These are phyloP conservation scores for Suillus subluteus DNA, from an alignment of 768 basidiomycete genomes.

Conservation along the genomic window DNA sequence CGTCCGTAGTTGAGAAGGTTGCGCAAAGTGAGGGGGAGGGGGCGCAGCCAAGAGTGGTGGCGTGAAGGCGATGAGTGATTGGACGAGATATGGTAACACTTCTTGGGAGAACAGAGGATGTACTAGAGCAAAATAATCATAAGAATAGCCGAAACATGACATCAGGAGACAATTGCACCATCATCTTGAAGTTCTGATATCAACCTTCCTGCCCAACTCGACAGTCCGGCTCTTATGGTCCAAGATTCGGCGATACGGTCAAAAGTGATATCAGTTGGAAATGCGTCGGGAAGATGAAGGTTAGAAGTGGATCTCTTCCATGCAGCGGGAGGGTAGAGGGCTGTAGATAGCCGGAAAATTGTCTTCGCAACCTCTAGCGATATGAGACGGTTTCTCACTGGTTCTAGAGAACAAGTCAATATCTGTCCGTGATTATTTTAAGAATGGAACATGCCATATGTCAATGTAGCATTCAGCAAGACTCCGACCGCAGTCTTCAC, in stretches of 20 bases:
- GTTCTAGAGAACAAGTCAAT: constrained; percentile 48
- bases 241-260: constrained; percentile 56
- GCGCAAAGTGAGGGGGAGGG: constrained; percentile 42
- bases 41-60: constrained; percentile 49
- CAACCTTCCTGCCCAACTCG: constrained; percentile 78
- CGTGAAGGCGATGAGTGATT: constrained; percentile 61
- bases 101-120: constrained; percentile 63
- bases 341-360: constrained; percentile 65
- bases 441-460: constrained; percentile 59
- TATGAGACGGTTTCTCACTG: constrained; percentile 68
- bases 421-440: constrained; percentile 9
- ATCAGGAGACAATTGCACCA: constrained; percentile 38
- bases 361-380: constrained; percentile 71
- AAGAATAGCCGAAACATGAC: background rate
- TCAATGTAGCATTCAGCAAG: constrained; percentile 76
- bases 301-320: constrained; percentile 51
- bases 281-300: constrained; percentile 27
- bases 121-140: constrained; percentile 35
- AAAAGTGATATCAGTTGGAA: constrained; percentile 23
- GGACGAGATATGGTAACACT: constrained; percentile 63
- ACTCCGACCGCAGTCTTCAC: constrained; percentile 80
- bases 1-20: constrained; percentile 44
- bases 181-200: constrained; percentile 77
- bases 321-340: constrained; percentile 72
- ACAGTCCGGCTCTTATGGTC: constrained; percentile 64